Conservation (phyloP, 129 eudicot genomes). For the Calendula officinalis region DNA sequence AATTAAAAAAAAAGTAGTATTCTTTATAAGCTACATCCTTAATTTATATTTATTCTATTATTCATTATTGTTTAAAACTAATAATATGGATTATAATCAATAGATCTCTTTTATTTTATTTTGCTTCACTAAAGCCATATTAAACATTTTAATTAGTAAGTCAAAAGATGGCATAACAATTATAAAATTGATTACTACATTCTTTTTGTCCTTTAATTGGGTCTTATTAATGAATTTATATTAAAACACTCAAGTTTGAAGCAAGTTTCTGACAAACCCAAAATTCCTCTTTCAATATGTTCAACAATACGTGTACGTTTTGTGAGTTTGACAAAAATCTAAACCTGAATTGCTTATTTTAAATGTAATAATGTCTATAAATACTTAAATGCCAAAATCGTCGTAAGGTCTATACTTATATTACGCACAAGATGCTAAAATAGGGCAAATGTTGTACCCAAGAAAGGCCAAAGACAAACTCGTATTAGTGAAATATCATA, state of each 20-base stretch:
- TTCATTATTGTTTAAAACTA: too few species aligned
- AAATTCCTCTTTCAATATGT: neutral
- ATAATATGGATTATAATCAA: too few species aligned
- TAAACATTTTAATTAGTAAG: neutral
- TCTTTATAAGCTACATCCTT: too few species aligned
- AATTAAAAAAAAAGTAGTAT: too few species aligned
- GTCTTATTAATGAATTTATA: neutral
- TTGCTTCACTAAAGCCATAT: neutral
- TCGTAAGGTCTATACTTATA: too few species aligned
- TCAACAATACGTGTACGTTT: neutral
- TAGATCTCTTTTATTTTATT: neutral
- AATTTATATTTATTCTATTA: too few species aligned
- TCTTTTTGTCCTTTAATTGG: neutral
- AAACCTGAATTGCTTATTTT: neutral
- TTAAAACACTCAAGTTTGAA: conserved; percentile 1
- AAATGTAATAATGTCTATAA: neutral
- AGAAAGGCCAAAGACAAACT: too few species aligned
- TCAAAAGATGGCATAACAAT: conserved; percentile 1
- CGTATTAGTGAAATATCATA: too few species aligned
- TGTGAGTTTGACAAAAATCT: neutral
- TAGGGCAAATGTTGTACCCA: too few species aligned
- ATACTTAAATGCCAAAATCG: too few species aligned
- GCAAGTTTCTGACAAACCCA: neutral
- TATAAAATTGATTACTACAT: conserved; percentile 8
- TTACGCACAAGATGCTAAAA: too few species aligned